Base-by-base conservation (phyloP, 2,329 filamentous ascomycete species). In the Stromatinia cepivora region DNA sequence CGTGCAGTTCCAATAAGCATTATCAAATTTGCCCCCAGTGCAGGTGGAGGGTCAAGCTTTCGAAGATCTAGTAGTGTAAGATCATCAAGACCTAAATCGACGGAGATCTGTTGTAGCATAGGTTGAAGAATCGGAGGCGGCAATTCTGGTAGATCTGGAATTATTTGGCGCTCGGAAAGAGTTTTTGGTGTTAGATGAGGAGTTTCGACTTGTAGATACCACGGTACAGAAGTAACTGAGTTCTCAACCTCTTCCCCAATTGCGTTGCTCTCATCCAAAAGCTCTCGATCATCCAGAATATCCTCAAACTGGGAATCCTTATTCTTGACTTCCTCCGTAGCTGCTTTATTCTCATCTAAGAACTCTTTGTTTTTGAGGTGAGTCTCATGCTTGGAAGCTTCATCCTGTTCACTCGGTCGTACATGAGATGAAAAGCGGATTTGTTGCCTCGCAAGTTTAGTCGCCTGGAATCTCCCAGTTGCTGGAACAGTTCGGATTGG, bases 1-100 rank as follows among this genome's bases (percentile, higher is more conserved):
- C 95, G 90, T 20, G 94, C 92, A 11, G 93, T 97, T 53, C 91
- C 93, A 72, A 99, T 88, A 42, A 99, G 81, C 95, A 98, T 98
- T 67, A 99, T 85, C 39, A 97, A 85, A 75, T 94, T 94, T 2
- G 92, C 88, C 1, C 95, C 95, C 1, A 99, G 85, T 0, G 94
- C 94, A 0, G 94, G 90, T 0, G 94, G 92, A 0, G 94, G 93
- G 75, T 97, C 92, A 63, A 98, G 84, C 50, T 87, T 82, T 69
- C 95, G 92, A 45, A 99, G 84, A 77, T 99, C 95, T 61, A 97
- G 84, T 8, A 99, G 81, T 1, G 85, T 85, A 59, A 99, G 83
- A 69, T 93, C 87, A 77, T 97, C 93, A 53, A 99, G 83, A 48
- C 95, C 95, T 74, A 97, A 88, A 42, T 97, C 92, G 70, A 94